Evolutionary conservation across 345 rosid genomes (phyloP), one percentile per base, ranked within the genome.

Genomic region (Kernera saxatilis): DNA sequence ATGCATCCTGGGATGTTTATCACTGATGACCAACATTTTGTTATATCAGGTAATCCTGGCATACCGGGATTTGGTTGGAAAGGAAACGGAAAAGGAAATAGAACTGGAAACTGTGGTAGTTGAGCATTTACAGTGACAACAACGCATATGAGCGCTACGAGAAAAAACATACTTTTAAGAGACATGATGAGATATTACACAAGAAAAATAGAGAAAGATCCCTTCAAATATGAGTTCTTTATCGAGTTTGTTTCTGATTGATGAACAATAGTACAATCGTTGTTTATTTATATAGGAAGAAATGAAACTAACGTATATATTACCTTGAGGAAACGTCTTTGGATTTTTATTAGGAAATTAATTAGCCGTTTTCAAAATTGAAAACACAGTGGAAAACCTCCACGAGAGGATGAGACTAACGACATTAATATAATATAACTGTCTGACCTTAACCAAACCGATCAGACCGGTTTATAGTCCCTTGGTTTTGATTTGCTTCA

Each of bases 201-300:
- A 15, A 15, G 23, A 8, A 26, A 49, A 54, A 55, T 1, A 0
- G 33, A 10, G 4, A 30, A 9, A 26, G 0, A 19, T 19, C 11
- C 33, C 57, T 51, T 32, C 26, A 11, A 32, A 37, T 37, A 39
- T 25, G 13, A 29, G 23, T 67, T 67, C 15, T 63, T 63, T 63
- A 1, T 33, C 1, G 15, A 48, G 8, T 33, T 66, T 66, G 7
- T 12, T 44, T 67, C 10, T 21, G 32, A 44, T 33, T 15, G 56
- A 57, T 32, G 65, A 57, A 23, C n/a, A 53, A 40, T 55, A 21
- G 13, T 45, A 45, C 8, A 27, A 15, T 12, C 37, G 2, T 43
- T 21, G 72, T 5, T 33, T 69, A 59, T 58, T 11, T 70, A 70
- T 70, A 57, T 11, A 27, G 48, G 23, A 23, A 13, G 15, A 46